These are phyloP conservation scores for Tuber microsphaerosporum DNA, from an alignment of 495 filamentous ascomycete genomes.

Conservation along the genomic window DNA sequence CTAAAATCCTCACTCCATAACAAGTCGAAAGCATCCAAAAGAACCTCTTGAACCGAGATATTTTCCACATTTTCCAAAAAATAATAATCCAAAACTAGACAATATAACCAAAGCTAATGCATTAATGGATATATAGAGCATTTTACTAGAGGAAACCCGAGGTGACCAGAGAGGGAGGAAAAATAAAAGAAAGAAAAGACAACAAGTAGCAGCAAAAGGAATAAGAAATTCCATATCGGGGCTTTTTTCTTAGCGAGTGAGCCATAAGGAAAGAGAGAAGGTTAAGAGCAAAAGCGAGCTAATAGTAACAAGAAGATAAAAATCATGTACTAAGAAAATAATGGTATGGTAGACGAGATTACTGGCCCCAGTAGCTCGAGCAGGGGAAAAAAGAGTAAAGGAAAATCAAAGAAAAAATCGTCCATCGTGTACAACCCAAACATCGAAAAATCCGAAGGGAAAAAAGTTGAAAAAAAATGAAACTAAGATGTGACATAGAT, in stretches of 20 bases:
- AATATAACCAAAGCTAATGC: not conserved
- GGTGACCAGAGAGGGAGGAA: not conserved
- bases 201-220: not conserved
- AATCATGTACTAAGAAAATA: conserved; percentile 25
- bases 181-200: not conserved
- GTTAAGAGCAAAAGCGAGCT: conserved; percentile 7
- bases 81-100: not conserved
- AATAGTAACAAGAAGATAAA: conserved; percentile 14
- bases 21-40: not conserved
- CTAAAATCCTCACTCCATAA: not conserved
- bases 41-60: not conserved
- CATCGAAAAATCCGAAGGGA: not conserved
- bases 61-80: conserved; percentile 1
- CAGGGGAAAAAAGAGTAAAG: not conserved
- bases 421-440: conserved; percentile 25
- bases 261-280: not conserved
- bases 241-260: not conserved
- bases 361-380: not conserved
- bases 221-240: not conserved
- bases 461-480: not conserved
- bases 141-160: conserved; percentile 1
- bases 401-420: conserved; percentile 12
- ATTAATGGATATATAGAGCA: conserved; percentile 3
- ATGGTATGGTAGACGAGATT: not conserved
- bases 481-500: not conserved